Evolutionary conservation across 2,329 filamentous ascomycete species (phyloP).

Genomic region (Teratosphaeria zuluensis): DNA sequence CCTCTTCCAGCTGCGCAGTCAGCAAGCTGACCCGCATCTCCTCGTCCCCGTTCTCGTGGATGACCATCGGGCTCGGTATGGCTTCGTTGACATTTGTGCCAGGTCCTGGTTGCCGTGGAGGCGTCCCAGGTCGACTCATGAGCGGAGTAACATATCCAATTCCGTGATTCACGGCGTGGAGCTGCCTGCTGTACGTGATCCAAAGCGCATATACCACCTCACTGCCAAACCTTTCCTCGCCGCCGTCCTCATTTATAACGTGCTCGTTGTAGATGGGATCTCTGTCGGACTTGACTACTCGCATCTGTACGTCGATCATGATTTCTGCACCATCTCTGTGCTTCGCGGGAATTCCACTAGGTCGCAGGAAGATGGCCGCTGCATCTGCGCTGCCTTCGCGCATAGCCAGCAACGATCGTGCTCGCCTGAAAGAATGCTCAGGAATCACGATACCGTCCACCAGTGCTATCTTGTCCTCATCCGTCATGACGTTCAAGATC

Average conservation of each 20-base stretch:
- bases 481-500: slow-evolving; percentile 68
- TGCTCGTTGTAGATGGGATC: slow-evolving; percentile 50
- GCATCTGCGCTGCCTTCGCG: slow-evolving; percentile 71
- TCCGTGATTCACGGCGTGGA: slow-evolving; percentile 63
- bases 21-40: slow-evolving; percentile 37
- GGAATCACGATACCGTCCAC: slow-evolving; percentile 94
- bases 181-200: slow-evolving; percentile 91
- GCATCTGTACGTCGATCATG: slow-evolving; percentile 91
- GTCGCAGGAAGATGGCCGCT: slow-evolving; percentile 66
- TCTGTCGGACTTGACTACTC: slow-evolving; percentile 84
- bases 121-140: slow-evolving; percentile 56
- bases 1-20: slow-evolving; percentile 37
- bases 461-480: slow-evolving; percentile 75
- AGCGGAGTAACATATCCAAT: slow-evolving; percentile 55
- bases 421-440: slow-evolving; percentile 88
- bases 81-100: slow-evolving; percentile 9
- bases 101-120: slow-evolving; percentile 57
- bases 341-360: slow-evolving; percentile 72
- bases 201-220: slow-evolving; percentile 91
- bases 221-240: slow-evolving; percentile 29
- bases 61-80: slow-evolving; percentile 21
- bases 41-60: slow-evolving; percentile 21
- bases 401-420: slow-evolving; percentile 72
- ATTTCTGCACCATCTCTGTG: slow-evolving; percentile 88
- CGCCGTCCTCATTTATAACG: slow-evolving; percentile 54